A percentile compares a stretch with the other conserved stretches of the same genome.
Evolutionary conservation across 768 basidiomycete genomes (phyloP).

Genomic region (Auricularia sp.): DNA sequence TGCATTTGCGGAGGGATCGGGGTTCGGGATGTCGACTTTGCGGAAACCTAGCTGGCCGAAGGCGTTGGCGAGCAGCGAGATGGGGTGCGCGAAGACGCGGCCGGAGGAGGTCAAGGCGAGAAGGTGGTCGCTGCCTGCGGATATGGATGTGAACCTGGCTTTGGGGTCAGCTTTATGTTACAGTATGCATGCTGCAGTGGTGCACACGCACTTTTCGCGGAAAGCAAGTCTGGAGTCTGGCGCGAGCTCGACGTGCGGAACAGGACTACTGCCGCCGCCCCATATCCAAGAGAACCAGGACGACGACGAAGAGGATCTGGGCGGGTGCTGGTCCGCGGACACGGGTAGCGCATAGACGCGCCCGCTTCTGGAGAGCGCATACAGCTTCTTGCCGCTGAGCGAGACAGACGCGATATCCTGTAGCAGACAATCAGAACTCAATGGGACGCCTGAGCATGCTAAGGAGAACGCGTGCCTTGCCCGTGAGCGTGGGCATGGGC

Average conservation of each 20-base stretch:
- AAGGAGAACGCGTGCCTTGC: conserved; percentile 41
- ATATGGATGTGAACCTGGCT: conserved; percentile 59
- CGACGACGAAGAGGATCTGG: conserved; percentile 20
- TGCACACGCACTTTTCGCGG: conserved; percentile 51
- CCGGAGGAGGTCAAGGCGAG: conserved; percentile 40
- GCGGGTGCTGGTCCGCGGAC: conserved; percentile 38
- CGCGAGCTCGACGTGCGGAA: conserved; percentile 38
- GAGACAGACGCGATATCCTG: conserved; percentile 59
- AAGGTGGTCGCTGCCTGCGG: conserved; percentile 52
- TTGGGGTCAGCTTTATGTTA: neutral
- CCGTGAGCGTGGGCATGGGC: conserved; percentile 49
- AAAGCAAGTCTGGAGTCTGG: conserved; percentile 45
- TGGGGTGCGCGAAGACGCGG: conserved; percentile 69
- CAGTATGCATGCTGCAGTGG: neutral
- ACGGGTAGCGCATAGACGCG: conserved; percentile 56
- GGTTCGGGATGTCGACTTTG: conserved; percentile 39
- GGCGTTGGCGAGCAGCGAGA: conserved; percentile 63
- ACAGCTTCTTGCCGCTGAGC: conserved; percentile 35
- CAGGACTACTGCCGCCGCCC: neutral
- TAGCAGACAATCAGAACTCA: neutral
- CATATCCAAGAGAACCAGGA: conserved; percentile 24
- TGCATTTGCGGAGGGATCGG: conserved; percentile 4
- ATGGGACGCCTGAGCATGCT: neutral
- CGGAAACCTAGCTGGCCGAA: conserved; percentile 79
- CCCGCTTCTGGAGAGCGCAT: conserved; percentile 72